Base-by-base conservation (phyloP, 352 stramenopile species). In the Albugo candida region DNA sequence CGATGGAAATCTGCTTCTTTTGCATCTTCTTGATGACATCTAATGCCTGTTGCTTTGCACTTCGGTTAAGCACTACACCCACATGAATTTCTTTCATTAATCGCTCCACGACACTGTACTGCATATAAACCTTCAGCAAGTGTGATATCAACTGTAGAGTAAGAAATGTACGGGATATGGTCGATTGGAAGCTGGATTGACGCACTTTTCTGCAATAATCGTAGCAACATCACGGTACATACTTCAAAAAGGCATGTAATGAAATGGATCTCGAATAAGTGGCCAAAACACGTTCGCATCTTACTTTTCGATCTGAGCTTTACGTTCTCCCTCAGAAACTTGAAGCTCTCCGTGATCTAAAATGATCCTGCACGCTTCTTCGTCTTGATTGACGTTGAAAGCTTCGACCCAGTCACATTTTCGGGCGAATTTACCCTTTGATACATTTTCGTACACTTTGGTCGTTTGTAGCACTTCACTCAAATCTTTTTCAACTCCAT, bases 361-460 rank as follows among this genome's bases (percentile, higher is more conserved):
- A 54, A 99, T 98, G 2, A 89, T 55, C 37, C 78, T 67, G 52
- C 85, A 97, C 38, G 94, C 82, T 49, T 95, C 69, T 36, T 93
- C 71, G 41, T 96, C 72, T 47, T 96, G 85, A 18, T 83, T 72
- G 21, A 94, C 95, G 13, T 69, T 71, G 64, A 99, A 98, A 14
- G 77, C 86, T 61, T 95, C 81, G 51, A 83, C 52, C 61, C 97
- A 81, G 54, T 98, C 86, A 49, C 85, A 77, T 27, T 91, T 93
- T 55, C 95, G 96, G 38, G 94, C 83, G 52, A 97, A 93, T 49
- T 97, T 81, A 42, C 94, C 95, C 69, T 93, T 97, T 56, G 80
- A 95, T 13, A 98, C 94, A 63, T 99, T 99, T 51, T 94, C 83
- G 65, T 98, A 99, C 38, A 99, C 83, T 40, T 82, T 85, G 37